Evolutionary conservation across 2,329 filamentous ascomycete genomes (phyloP), one percentile per base, ranked within the genome.

Genomic region (Tolypocladium ovalisporum): DNA sequence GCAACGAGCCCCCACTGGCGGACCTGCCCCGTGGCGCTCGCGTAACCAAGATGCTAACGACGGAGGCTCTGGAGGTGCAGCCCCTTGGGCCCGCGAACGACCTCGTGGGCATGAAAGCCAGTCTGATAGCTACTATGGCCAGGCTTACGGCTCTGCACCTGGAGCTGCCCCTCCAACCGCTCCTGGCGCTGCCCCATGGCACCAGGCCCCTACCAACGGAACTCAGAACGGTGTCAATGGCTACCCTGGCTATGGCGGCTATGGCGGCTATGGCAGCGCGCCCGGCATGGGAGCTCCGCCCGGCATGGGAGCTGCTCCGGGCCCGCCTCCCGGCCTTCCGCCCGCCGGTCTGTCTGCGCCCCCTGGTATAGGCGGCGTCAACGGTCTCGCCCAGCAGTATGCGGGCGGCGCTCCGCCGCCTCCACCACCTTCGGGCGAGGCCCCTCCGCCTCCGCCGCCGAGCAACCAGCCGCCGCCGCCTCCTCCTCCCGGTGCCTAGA

Each of bases 1-100:
- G 91, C 88, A 96, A 70, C 85, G 89, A 68, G 89, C 87, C 40
- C 89, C 90, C 22, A 91, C 88, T 35, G 90, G 89, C 58, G 90
- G 87, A 58, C 83, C 89, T 69, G 91, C 91, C 63, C 91, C 91
- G 9, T 96, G 92, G 90, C 79, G 82, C 59, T 74, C 71, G 34
- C 79, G 83, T 62, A 72, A 73, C 58, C 78, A 80, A 52, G 80
- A 83, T 58, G 75, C 78, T 62, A 75, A 77, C 54, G 68, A 74
- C 56, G 76, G 80, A 56, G 70, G 70, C 42, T 67, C 67, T 36
- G 73, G 73, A 55, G 76, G 79, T 58, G 71, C 80, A 52, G 81
- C 83, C 59, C 82, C 83, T n/a, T 86, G 83, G 83, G 78, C 79
- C 51, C 78, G 81, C 60, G 84, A 88, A 57, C 80, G 82, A 61